Percentiles rank a stretch among this genome's conserved stretches.
phyloP scores from a whole-genome alignment of 306 rosid species.

The Medicago lupulina region DNA sequence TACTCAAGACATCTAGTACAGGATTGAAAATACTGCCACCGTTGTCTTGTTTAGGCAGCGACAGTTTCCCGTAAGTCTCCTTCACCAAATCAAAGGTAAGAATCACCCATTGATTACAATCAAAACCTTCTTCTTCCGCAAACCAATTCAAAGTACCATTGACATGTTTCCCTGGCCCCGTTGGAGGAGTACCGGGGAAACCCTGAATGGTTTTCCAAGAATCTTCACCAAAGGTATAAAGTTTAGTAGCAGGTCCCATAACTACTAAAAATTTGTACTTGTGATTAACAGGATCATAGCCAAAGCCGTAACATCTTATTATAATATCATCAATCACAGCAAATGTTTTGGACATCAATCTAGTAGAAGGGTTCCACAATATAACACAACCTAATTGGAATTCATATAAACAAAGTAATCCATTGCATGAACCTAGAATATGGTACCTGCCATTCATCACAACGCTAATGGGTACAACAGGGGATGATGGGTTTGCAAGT shows the following conservation, averaged over 20 bases:
- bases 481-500: background rate
- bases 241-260: background rate
- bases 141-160: conserved; percentile 34
- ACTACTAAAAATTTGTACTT: conserved; percentile 17
- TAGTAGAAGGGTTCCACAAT: conserved; percentile 37
- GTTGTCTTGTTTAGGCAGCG: background rate
- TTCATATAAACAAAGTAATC: background rate
- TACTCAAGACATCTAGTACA: background rate
- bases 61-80: conserved; percentile 10
- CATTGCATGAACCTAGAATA: conserved; percentile 39
- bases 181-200: fast-evolving
- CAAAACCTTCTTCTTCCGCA: background rate
- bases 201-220: background rate
- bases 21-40: too few relatives aligned
- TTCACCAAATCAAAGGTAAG: conserved; percentile 24
- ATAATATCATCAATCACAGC: background rate
- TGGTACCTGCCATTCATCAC: too few relatives aligned
- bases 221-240: conserved; percentile 13
- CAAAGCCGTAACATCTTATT: conserved; percentile 8
- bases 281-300: conserved; percentile 36
- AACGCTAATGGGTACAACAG: background rate
- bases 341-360: background rate
- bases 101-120: background rate
- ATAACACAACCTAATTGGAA: background rate
- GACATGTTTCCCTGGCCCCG: background rate